Evolutionary conservation across 495 filamentous ascomycete genomes (phyloP).

Genomic region (Hyaloscypha bicolor): DNA sequence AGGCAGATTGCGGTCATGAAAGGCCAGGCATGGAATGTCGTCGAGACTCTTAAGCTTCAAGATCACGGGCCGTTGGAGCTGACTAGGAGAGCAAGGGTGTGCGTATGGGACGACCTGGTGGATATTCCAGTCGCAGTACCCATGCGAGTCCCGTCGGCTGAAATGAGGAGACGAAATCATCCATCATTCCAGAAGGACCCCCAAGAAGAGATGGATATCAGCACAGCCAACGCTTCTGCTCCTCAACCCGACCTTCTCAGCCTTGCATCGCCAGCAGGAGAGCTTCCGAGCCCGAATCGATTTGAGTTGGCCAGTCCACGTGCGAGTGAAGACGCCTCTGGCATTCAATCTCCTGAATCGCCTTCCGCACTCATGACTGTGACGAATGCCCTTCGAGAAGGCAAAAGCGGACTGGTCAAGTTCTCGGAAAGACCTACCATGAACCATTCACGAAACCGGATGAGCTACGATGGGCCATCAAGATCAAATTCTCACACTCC

Average conservation of each 20-base stretch:
- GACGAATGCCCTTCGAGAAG: constrained; percentile 14
- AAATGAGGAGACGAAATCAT: constrained; percentile 65
- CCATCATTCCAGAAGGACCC: constrained; percentile 38
- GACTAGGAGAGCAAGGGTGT: constrained; percentile 85
- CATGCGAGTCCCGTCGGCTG: constrained; percentile 78
- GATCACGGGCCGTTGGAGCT: constrained; percentile 95
- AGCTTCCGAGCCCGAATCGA: constrained; percentile 79
- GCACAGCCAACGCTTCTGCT: constrained; percentile 61
- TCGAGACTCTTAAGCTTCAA: constrained; percentile 88
- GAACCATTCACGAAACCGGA: constrained; percentile 22
- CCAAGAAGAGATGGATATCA: constrained; percentile 84
- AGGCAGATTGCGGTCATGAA: constrained; percentile 98
- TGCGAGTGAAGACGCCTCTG: constrained; percentile 29
- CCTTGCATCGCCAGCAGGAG: constrained; percentile 56
- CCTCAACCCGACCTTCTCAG: constrained; percentile 72
- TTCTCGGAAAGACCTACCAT: constrained; percentile 29
- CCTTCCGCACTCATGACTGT: constrained; percentile 19
- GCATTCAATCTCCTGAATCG: constrained; percentile 18
- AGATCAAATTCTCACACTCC: constrained; percentile 16
- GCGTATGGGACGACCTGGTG: constrained; percentile 97
- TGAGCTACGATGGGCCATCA: constrained; percentile 46
- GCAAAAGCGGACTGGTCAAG: constrained; percentile 21
- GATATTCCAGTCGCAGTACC: constrained; percentile 94
- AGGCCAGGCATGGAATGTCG: constrained; percentile 98
- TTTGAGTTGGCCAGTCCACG: constrained; percentile 73